Conservation (phyloP, 1,139 yeast species). For the Insectozyma bohioensis region DNA sequence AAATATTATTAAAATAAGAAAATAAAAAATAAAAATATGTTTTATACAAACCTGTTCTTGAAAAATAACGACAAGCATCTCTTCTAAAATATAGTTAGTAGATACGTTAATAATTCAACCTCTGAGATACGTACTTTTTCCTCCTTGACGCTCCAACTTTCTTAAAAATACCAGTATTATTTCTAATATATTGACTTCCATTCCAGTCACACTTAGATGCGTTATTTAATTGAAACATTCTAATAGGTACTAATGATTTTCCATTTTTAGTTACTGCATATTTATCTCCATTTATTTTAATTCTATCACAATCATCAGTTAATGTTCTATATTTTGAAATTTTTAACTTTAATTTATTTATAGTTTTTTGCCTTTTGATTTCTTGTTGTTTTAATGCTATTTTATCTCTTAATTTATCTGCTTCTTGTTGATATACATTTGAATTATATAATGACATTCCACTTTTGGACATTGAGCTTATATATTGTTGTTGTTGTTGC, state of each 20-base stretch:
- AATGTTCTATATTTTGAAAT: constrained; percentile 25
- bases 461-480: constrained; percentile 23
- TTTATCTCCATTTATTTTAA: constrained; percentile 28
- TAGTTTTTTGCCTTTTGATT: constrained; percentile 15
- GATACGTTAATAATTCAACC: not conserved
- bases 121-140: constrained; percentile 4
- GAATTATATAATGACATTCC: constrained; percentile 40
- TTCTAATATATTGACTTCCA: constrained; percentile 24
- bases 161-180: constrained; percentile 29
- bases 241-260: constrained; percentile 29
- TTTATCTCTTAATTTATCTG: constrained; percentile 13
- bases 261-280: constrained; percentile 40
- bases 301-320: constrained; percentile 39
- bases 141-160: not conserved
- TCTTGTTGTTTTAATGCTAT: constrained; percentile 16
- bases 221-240: constrained; percentile 18
- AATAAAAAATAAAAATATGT: too few relatives aligned
- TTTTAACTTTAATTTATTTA: constrained; percentile 14
- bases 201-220: constrained; percentile 29
- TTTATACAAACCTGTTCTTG: constrained; percentile 40
- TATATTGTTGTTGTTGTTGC: constrained; percentile 9
- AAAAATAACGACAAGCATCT: constrained; percentile 39
- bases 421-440: constrained; percentile 33
- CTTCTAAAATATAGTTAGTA: constrained; percentile 20
- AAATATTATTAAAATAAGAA: constrained; percentile 1